phyloP scores from a whole-genome alignment of 169 alveolate genomes.

The Plasmodium berghei region DNA sequence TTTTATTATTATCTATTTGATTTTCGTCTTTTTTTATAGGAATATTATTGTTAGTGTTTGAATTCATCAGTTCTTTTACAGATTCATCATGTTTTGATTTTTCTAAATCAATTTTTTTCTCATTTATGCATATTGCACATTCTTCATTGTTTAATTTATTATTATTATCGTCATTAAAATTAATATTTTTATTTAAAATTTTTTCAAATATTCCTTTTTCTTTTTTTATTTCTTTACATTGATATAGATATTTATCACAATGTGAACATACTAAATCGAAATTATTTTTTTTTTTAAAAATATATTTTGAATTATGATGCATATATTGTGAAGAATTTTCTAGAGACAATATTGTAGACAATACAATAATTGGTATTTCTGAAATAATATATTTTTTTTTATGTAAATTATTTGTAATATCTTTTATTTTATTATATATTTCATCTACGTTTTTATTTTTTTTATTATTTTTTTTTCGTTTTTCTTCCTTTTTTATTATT shows the following conservation, averaged over 20 bases:
- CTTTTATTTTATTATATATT: conserved; percentile 37
- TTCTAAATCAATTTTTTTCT: not conserved
- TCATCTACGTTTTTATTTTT: conserved; percentile 46
- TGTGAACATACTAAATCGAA: conserved; percentile 54
- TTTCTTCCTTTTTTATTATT: conserved; percentile 49
- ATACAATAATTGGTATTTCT: conserved; percentile 21
- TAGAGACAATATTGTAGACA: conserved; percentile 26
- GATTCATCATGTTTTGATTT: not conserved
- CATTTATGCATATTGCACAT: not conserved
- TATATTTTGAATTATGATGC: conserved; percentile 19
- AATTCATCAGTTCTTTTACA: no score
- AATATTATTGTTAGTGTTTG: not conserved
- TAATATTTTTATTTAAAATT: not conserved
- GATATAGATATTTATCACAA: conserved; percentile 48
- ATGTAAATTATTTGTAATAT: conserved; percentile 22
- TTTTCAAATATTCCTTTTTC: conserved; percentile 24
- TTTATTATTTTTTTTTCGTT: conserved; percentile 40
- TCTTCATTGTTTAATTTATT: not conserved
- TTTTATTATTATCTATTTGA: not conserved
- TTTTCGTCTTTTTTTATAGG: not conserved
- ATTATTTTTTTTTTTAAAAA: conserved; percentile 38
- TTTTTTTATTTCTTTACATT: conserved; percentile 51
- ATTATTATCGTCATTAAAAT: not conserved
- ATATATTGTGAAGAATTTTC: conserved; percentile 30
- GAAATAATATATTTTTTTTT: conserved; percentile 33